Conservation (phyloP, 352 stramenopile species). For the Globisporangium cystogenes region DNA sequence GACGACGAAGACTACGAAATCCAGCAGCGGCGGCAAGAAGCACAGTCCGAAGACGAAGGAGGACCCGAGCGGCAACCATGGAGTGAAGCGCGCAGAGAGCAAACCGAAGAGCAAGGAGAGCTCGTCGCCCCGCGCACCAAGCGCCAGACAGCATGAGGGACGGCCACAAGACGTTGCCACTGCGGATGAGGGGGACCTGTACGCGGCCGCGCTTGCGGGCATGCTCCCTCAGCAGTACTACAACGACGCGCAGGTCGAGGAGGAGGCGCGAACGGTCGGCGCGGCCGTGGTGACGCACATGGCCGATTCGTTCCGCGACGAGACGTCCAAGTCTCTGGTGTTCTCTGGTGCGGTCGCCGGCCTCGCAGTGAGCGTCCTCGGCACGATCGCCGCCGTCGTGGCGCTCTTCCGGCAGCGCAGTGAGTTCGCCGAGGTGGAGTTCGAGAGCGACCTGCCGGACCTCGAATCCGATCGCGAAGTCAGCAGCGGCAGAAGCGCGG, state of each 20-base stretch:
- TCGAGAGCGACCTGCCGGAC: slow-evolving; percentile 12
- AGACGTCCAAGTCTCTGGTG: slow-evolving; percentile 9
- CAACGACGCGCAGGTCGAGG: background rate
- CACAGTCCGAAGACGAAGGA: background rate
- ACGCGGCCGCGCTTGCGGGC: background rate
- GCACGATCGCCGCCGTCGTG: slow-evolving; percentile 16
- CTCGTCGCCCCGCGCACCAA: too few relatives aligned
- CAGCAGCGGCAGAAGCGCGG: background rate
- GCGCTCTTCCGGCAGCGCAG: slow-evolving; percentile 12
- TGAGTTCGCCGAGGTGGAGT: slow-evolving; percentile 1
- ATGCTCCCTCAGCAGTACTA: slow-evolving; percentile 10
- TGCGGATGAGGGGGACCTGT: background rate
- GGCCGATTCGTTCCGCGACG: slow-evolving; percentile 15
- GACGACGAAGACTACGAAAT: too few relatives aligned
- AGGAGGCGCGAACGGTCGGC: slow-evolving; percentile 6
- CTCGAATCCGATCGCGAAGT: slow-evolving; percentile 10
- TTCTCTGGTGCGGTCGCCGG: slow-evolving; percentile 10
- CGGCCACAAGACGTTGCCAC: background rate
- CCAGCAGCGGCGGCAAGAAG: background rate
- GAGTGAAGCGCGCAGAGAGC: background rate
- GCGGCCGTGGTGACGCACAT: slow-evolving; percentile 9
- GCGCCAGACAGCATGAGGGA: background rate
- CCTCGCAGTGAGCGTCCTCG: slow-evolving; percentile 11
- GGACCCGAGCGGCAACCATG: background rate
- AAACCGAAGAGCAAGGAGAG: background rate